A percentile compares a stretch with the other conserved stretches of the same genome.
Evolutionary conservation across 208 protist species (phyloP).

Genomic region (Leishmania mexicana): DNA sequence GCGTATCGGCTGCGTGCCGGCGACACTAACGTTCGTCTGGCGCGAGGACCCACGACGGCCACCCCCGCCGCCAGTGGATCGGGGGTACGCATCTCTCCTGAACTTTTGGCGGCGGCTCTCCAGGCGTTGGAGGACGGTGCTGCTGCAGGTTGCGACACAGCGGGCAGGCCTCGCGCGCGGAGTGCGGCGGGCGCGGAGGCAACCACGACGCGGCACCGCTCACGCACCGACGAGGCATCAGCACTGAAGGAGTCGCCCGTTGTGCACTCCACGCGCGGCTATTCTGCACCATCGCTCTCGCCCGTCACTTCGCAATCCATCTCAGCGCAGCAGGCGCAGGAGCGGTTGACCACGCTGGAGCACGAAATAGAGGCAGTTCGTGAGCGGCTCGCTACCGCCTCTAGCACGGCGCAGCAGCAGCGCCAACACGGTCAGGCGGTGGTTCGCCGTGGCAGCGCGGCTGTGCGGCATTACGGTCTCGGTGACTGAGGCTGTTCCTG

Average conservation of each 20-base stretch:
- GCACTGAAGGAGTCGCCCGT: slow-evolving; percentile 3
- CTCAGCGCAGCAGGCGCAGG: slow-evolving; percentile 22
- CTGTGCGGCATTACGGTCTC: slow-evolving; percentile 79
- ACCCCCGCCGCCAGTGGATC: neutral
- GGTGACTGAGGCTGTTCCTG: slow-evolving; percentile 12
- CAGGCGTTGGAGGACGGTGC: slow-evolving; percentile 10
- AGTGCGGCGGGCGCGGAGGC: neutral
- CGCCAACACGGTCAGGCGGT: slow-evolving; percentile 23
- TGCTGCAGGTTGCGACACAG: neutral
- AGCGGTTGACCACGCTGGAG: slow-evolving; percentile 40
- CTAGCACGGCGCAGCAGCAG: slow-evolving; percentile 20
- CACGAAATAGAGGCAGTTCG: slow-evolving; percentile 74
- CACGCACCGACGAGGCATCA: neutral
- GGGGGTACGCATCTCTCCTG: slow-evolving; percentile 16
- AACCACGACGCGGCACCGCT: neutral
- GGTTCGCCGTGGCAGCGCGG: slow-evolving; percentile 49
- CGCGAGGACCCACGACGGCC: neutral
- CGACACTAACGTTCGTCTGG: neutral
- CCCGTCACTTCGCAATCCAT: neutral
- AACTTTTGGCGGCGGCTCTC: slow-evolving; percentile 32
- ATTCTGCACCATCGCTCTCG: neutral
- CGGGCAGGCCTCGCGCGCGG: neutral
- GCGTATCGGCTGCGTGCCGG: slow-evolving; percentile 60
- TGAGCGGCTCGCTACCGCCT: slow-evolving; percentile 41
- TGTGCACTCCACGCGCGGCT: slow-evolving; percentile 20